Evolutionary conservation across 257 asterid species (phyloP).

Genomic region (Jacaranda mimosifolia): DNA sequence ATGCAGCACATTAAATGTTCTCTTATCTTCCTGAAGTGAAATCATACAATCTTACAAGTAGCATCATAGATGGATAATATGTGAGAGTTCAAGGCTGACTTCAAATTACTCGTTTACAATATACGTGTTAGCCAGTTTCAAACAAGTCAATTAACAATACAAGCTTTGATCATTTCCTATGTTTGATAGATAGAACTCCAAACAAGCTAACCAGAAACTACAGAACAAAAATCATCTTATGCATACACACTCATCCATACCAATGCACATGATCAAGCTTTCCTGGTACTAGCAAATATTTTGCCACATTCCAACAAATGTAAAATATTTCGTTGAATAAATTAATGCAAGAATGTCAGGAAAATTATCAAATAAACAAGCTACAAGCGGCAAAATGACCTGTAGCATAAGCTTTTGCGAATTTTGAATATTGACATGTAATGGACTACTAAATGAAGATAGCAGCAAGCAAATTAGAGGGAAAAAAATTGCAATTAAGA

Average conservation of each 20-base stretch:
- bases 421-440: background rate
- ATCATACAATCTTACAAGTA: background rate
- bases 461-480: background rate
- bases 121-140: background rate
- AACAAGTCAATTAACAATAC: background rate
- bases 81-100: background rate
- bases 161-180: too few relatives aligned
- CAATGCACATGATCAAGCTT: background rate
- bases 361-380: background rate
- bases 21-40: background rate
- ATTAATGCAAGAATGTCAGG: background rate
- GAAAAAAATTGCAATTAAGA: background rate
- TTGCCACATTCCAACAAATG: background rate
- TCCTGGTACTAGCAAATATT: background rate
- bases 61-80: background rate
- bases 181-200: background rate
- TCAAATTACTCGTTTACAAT: background rate
- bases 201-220: background rate
- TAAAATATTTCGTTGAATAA: background rate
- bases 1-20: background rate
- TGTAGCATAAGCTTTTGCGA: background rate
- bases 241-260: background rate
- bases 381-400: background rate
- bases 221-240: background rate
- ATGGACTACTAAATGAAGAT: background rate